A percentile compares a stretch with the other conserved stretches of the same genome.
phyloP scores from a whole-genome alignment of 805 yeast genomes.

The Sugiyamaella boreocaroliniensis region DNA sequence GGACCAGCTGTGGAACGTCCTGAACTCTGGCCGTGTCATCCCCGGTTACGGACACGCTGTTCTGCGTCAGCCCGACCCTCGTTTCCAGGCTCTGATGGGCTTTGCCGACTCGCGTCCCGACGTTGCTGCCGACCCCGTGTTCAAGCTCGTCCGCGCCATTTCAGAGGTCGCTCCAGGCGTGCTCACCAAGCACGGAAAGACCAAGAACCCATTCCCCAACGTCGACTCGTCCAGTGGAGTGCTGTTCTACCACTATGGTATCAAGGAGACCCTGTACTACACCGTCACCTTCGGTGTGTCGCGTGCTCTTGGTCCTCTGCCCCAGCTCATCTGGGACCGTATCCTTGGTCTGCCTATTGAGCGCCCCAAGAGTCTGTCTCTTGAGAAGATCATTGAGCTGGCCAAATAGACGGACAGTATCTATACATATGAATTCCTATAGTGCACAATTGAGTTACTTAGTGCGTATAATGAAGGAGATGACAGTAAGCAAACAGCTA shows the following conservation, averaged over 20 bases:
- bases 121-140: slow-evolving; percentile 65
- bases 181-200: slow-evolving; percentile 77
- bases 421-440: no score
- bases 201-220: slow-evolving; percentile 91
- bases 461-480: no score
- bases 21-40: slow-evolving; percentile 76
- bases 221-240: slow-evolving; percentile 88
- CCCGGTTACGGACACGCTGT: slow-evolving; percentile 91
- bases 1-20: slow-evolving; percentile 64
- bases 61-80: slow-evolving; percentile 81
- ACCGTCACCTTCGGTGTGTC: slow-evolving; percentile 83
- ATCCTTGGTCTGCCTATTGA: slow-evolving; percentile 72
- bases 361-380: slow-evolving; percentile 60
- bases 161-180: slow-evolving; percentile 80
- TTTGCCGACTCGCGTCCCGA: slow-evolving; percentile 52
- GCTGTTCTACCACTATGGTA: slow-evolving; percentile 75
- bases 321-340: slow-evolving; percentile 75
- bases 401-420: slow-evolving; percentile 7
- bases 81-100: slow-evolving; percentile 80
- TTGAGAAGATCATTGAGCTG: slow-evolving; percentile 32
- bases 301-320: slow-evolving; percentile 75
- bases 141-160: slow-evolving; percentile 69
- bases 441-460: no score
- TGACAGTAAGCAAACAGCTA: no score
- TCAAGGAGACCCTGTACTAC: slow-evolving; percentile 75